Percentiles rank a stretch among this genome's conserved stretches.
Evolutionary conservation across 148 eudicot genomes (phyloP).

Genomic region (Fagopyrum homotropicum): DNA sequence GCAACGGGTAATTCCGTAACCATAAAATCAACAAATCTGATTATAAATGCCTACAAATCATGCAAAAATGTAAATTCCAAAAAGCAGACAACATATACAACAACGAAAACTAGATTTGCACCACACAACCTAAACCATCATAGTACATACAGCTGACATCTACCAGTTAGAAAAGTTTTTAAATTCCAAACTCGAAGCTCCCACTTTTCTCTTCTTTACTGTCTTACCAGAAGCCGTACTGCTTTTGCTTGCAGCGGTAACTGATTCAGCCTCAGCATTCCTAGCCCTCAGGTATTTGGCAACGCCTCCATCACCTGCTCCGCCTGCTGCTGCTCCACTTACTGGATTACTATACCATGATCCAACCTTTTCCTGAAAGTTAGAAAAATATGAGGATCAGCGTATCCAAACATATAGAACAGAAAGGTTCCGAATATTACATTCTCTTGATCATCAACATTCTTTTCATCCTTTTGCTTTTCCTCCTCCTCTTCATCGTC

Average conservation of each 20-base stretch:
- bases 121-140: background rate
- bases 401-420: background rate
- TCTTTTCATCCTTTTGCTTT: slow-evolving; percentile 48
- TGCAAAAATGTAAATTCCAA: too few species aligned
- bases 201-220: slow-evolving; percentile 68
- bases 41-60: too few species aligned
- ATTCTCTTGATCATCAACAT: slow-evolving; percentile 59
- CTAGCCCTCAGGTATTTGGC: slow-evolving; percentile 76
- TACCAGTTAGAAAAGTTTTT: slow-evolving; percentile 85
- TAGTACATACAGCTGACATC: slow-evolving; percentile 3
- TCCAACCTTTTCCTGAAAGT: slow-evolving; percentile 78
- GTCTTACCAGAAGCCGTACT: slow-evolving; percentile 23
- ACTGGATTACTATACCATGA: slow-evolving; percentile 97
- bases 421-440: slow-evolving; percentile 34
- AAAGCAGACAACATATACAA: too few species aligned
- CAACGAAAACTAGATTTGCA: too few species aligned
- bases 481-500: slow-evolving; percentile 76
- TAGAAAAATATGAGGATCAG: background rate
- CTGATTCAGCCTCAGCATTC: slow-evolving; percentile 33
- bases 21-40: too few species aligned
- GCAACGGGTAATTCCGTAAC: too few species aligned
- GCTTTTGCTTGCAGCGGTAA: slow-evolving; percentile 23
- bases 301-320: slow-evolving; percentile 49
- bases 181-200: slow-evolving; percentile 29
- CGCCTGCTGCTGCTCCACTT: slow-evolving; percentile 39